Evolutionary conservation across 805 yeast species (phyloP), one percentile per base, ranked within the genome.

Genomic region (Priceomyces carsonii): DNA sequence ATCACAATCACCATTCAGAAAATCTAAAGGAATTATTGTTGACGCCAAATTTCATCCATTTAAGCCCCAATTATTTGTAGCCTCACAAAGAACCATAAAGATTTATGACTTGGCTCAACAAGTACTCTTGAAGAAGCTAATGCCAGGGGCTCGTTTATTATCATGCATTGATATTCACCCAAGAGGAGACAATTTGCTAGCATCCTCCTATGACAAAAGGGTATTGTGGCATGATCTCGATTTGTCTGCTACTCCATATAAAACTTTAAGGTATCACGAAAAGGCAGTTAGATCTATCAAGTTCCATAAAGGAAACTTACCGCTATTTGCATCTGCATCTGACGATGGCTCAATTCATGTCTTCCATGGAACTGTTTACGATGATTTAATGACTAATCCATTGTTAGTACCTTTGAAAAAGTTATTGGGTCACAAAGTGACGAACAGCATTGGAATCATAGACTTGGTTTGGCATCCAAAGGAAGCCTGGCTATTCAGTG

Each of bases 181-280:
- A 39, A 75, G 95, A 46, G 99, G 99, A 38, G 98, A 93, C 60
- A 90, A 93, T 54, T 79, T 93, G 35, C 65, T 93, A 44, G 95
- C 96, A 9, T 85, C 91, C 6, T 88, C 97, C 2, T 93, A 78
- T 60, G 99, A 93, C 62, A 89, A 90, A 72, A 77, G 97, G 48
- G 95, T 93, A 4, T 74, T 90, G 47, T 93, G 99, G 99, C 98
- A 91, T 55, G 99, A 93, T 71, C 68, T 91, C 55, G 99, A 93
- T 61, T 73, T 95, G 43, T 73, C 85, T 29, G 71, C 76, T 38
- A 87, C 95, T 32, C 99, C 99, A 19, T 93, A 89, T 71, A 93
- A 95, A 71, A 91, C 96, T 0, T 72, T 93, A 53, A 77, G 99
- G 59, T 93, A 90, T 65, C 99, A 93, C 59, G 89, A 85, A 36